These are phyloP conservation scores for Elongisporangium undulatum DNA, from an alignment of 352 stramenopile species.

Conservation along the genomic window DNA sequence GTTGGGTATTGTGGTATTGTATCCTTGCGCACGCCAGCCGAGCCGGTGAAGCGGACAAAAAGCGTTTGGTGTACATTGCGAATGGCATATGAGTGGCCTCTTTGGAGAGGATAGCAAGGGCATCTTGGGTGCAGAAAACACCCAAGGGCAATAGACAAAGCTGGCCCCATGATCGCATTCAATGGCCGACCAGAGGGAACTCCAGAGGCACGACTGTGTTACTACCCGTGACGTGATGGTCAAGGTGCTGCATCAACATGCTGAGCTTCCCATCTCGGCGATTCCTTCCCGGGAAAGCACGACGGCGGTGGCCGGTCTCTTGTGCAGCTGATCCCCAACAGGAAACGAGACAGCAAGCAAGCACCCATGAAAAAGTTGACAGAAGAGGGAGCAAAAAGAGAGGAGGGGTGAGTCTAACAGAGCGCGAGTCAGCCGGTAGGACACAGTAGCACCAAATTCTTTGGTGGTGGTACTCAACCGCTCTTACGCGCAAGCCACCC, in stretches of 20 bases:
- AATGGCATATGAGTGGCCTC: neutral
- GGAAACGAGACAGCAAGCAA: neutral
- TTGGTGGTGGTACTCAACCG: neutral
- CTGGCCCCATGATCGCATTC: neutral
- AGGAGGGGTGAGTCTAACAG: neutral
- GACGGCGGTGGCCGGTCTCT: neutral
- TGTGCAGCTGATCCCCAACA: neutral
- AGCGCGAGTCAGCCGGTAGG: neutral
- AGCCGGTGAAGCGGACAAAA: neutral
- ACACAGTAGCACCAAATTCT: neutral
- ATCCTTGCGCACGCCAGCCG: neutral
- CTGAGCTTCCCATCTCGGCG: neutral
- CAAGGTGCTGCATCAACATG: neutral
- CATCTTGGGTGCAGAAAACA: neutral
- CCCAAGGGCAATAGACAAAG: neutral
- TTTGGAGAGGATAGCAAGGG: neutral
- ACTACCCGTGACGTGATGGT: neutral
- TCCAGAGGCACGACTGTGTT: neutral
- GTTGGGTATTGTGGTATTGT: neutral
- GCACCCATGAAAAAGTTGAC: neutral
- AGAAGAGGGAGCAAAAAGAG: neutral
- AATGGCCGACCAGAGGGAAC: neutral
- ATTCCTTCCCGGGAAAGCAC: neutral
- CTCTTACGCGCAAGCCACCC: neutral
- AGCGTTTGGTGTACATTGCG: neutral